Conservation (phyloP, 78 protist genomes). For the slime mould (Dictyostelium discoideum) region dicty_2.7 NC_007088.5:4494001-4494500, state of each 20-base stretch:
- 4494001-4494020: neutral
- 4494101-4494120: neutral
- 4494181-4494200: constrained; percentile 39
- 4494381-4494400: neutral
- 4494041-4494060: constrained; percentile 25
- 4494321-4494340: constrained; percentile 2
- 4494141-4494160: constrained; percentile 15
- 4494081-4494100: constrained; percentile 28
- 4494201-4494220: constrained; percentile 6
- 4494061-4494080: constrained; percentile 39
- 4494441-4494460: neutral
- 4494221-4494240: constrained; percentile 3
- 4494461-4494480: neutral
- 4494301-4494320: constrained; percentile 9
- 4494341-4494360: constrained; percentile 16
- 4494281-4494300: constrained; percentile 24
- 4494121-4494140: constrained; percentile 20
- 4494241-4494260: neutral
- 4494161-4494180: neutral
- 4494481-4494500: constrained; percentile 1
- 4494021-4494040: constrained; percentile 24
- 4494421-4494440: neutral
- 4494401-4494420: neutral
- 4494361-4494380: constrained; percentile 2
- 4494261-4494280: neutral